Evolutionary conservation across 805 yeast genomes (phyloP), one percentile per base, ranked within the genome.

Genomic region (Candida multigemmis): DNA sequence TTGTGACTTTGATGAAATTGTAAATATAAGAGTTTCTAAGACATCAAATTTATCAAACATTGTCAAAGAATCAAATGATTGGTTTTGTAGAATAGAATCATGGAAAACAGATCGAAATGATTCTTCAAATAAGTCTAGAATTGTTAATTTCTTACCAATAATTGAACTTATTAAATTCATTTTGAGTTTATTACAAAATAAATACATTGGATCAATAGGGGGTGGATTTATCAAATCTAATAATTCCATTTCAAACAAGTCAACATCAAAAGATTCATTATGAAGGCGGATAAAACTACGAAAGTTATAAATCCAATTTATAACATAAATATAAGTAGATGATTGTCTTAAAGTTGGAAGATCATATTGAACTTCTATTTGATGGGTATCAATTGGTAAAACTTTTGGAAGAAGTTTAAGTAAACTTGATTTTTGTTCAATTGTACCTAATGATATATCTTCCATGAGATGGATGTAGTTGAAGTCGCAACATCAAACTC

Each of bases 201-300:
- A 33, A 10, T 50, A 36, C 44, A 46, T 31, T 28, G 60, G 51
- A 36, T 55, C 57, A 12, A 53, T 32, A 1, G 58, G 60, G 7
- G 51, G 50, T 12, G 60, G 60, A 24, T 35, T 22, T 12, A 50
- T 48, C 35, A 53, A 40, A 31, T 50, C 40, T 21, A 74, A 52
- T 9, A 77, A 50, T 37, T 77, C 85, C 39, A 74, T 74, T 40
- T 77, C 85, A 33, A 76, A 64, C 12, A 67, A 52, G 32, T 74
- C 77, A 6, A 67, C 65, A 38, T 75, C 78, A 37, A 76, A 71
- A 8, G 58, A 57, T 28, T 74, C 81, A 5, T 58, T 53, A 8
- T 56, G 53, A 28, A 77, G 45, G 37, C 60, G 69, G 19, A 75
- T 45, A 25, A 61, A 58, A 14, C 72, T 74, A 29, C 75, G 65